Evolutionary conservation across 2,329 filamentous ascomycete species (phyloP), one percentile per base, ranked within the genome.

Genomic region (Exserohilum turcica): DNA sequence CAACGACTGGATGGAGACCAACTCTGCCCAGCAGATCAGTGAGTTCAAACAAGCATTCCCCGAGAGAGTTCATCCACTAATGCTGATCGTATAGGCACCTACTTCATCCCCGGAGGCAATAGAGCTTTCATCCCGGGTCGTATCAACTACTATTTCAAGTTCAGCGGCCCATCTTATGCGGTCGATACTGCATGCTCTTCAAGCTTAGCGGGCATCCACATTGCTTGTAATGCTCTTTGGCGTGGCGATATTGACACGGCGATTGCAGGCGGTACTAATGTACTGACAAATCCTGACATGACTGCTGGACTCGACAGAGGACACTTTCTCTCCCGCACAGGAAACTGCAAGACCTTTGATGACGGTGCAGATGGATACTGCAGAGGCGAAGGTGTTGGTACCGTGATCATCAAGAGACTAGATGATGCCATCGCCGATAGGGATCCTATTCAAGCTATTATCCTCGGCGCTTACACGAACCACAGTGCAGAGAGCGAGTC

Each of bases 81-180:
- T n/a, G n/a, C n/a, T n/a, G n/a, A n/a, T n/a, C n/a, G n/a, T n/a
- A n/a, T n/a, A n/a, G n/a, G n/a, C n/a, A n/a, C 52, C 3, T 46
- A 55, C n/a, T n/a, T 28, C 6, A 80, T 85, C 38, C 78, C 82
- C 0, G 81, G 81, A 16, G 77, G 77, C 24, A 71, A 73, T 6
- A 74, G 83, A 15, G 82, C 81, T 6, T 55, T 55, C 19, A 43
- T 71, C 0, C 78, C 78, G 0, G 83, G 82, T 43, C 56, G 73
- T 1, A 72, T 76, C 32, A 72, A 66, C 18, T 75, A 73, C 48
- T 60, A 63, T 42, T 64, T 74, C 39, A 64, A 72, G 43, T 65
- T 75, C 16, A 61, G 54, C 47, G 72, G 73, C 1, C 81, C 82
- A 0, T 82, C 79, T 38, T 63, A 58, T n/a, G 64, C 62, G 6